Evolutionary conservation across 208 protist species (phyloP), one percentile per base, ranked within the genome.

Genomic region (Trypanosoma vivax): DNA sequence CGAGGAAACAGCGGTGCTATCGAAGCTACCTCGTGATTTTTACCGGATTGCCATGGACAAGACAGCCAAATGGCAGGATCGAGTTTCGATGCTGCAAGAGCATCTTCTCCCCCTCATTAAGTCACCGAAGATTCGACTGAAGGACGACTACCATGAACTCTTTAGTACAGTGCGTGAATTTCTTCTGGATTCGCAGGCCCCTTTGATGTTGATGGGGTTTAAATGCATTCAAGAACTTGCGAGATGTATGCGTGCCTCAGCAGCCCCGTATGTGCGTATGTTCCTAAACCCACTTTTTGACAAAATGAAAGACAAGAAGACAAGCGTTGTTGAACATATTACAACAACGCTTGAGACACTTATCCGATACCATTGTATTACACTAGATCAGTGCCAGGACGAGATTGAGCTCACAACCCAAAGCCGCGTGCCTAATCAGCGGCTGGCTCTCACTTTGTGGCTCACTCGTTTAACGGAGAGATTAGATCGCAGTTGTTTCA

Each of bases 291-390:
- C 70, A 11, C 47, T 94, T 29, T 87, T 94, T 56, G 87, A 91
- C 40, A 91, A 91, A 55, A 78, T 94, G 73, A 91, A 91, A 59
- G 87, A 94, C 59, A 94, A 94, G 50, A 94, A 94, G 43, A 75
- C 74, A 30, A 90, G 81, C 57, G 83, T 91, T 11, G 61, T 88
- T 21, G 68, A 82, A 30, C 87, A 91, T 54, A 70, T 91, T 13
- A 81, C 76, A 65, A 68, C 68, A 25, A 90, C 83, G 1, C 63
- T 94, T 39, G 81, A 89, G 42, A 65, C 66, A 41, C 54, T 94
- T 18, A 71, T 94, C 42, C 43, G 50, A 7, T 92, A 86, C 51
- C 71, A 82, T 35, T 94, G 81, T 56, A 37, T 94, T 28, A 75
- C 78, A 11, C 70, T 91, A 45, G 87, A 94, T 30, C 80, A 90